Evolutionary conservation across 2,329 filamentous ascomycete species (phyloP), one percentile per base, ranked within the genome.

Genomic region (Fusarium sp.): DNA sequence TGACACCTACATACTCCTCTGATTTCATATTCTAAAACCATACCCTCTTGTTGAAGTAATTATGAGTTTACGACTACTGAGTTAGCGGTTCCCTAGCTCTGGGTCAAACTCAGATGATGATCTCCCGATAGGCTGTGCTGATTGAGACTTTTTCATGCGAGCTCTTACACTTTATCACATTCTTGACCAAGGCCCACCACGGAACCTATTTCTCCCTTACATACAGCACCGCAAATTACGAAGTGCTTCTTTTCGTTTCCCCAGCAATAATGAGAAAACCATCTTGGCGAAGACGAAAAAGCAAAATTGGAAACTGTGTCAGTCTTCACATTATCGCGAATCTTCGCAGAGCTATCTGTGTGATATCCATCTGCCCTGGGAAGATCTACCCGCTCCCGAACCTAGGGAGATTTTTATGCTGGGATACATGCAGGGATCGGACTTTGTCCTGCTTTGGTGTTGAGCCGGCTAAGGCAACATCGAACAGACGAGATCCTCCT

Each of bases 361-460:
- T 32, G 48, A 52, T 62, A 26, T 52, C n/a, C 26, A 62, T 62
- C 48, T 68, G 56, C 48, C 62, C 71, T 65, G 55, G 69, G 34
- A 62, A 52, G 72, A 74, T 74, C 72, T 74, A 74, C 72, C 70
- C 66, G 70, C 42, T 45, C 50, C 70, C 71, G 66, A 61, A 62
- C 45, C 48, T 67, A 71, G 63, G 59, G 45, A 26, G 48, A 45
- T 63, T 30, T 47, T 59, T 52, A 36, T 60, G 41, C 57, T 44
- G 22, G 63, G 64, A 59, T 74, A 39, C 8, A 34, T 57, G 57
- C 71, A 56, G 34, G 71, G 71, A 50, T 72, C 42, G 14, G 57
- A 44, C 36, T 32, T 62, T 65, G 51, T 47, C 52, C 61, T 56
- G 34, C 30, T 55, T 42, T 66, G 47, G 51, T 64, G 41, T 66